Conservation (phyloP, 1,284 basidiomycete species). For the Irpex lacteus region DNA sequence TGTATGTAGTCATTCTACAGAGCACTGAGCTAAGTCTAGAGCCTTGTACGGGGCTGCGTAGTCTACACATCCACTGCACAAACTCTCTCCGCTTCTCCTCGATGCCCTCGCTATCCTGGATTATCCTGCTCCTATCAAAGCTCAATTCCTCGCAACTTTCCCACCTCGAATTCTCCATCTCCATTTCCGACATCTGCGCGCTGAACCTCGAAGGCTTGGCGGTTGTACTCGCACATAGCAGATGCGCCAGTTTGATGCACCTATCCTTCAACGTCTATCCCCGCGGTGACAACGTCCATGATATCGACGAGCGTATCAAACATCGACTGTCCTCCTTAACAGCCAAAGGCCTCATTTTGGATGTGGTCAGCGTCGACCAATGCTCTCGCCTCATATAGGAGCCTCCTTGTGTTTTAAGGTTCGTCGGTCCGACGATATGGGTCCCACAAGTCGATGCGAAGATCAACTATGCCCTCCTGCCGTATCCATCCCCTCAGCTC, state of each 20-base stretch:
- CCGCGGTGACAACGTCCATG: neutral
- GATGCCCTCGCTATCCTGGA: slow-evolving; percentile 25
- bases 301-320: slow-evolving; percentile 4
- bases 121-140: slow-evolving; percentile 21
- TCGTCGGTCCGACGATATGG: neutral
- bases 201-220: slow-evolving; percentile 24
- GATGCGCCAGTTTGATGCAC: slow-evolving; percentile 11
- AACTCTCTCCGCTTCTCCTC: slow-evolving; percentile 5
- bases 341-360: slow-evolving; percentile 2
- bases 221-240: slow-evolving; percentile 20
- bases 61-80: slow-evolving; percentile 18
- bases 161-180: slow-evolving; percentile 17
- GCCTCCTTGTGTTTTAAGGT: neutral
- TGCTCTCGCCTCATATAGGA: neutral
- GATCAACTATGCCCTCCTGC: neutral
- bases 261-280: slow-evolving; percentile 17
- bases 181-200: slow-evolving; percentile 11
- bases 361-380: neutral
- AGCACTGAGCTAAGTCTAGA: slow-evolving; percentile 16
- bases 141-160: slow-evolving; percentile 15
- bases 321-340: slow-evolving; percentile 1
- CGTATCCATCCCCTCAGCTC: neutral
- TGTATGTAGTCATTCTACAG: slow-evolving; percentile 18
- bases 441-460: neutral
- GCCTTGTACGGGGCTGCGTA: slow-evolving; percentile 15